Base-by-base conservation (phyloP, 164 flowering plant species). In the Tetracentron sinense region DNA sequence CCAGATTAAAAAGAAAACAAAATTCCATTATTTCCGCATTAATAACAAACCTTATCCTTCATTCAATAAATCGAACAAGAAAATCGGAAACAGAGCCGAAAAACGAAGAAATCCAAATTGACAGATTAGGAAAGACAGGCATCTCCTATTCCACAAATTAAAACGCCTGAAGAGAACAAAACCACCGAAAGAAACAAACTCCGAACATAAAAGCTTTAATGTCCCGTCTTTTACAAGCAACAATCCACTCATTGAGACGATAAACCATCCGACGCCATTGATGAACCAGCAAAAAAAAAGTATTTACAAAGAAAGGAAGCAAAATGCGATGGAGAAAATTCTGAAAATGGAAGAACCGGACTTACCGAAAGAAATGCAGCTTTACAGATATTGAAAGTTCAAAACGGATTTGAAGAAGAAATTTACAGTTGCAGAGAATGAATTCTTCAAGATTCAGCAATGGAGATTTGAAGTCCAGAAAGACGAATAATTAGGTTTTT, bases 321-420 rank as follows among this genome's bases (percentile, higher is more conserved):
- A 14, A n/a, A 3, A 28, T 11, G 30, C 17, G 27, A 54, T 26
- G 59, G 0, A 50, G 26, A 29, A 27, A 10, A n/a, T n/a, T n/a
- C n/a, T n/a, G n/a, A n/a, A n/a, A n/a, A n/a, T n/a, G n/a, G 11
- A 38, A 64, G 21, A 57, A 64, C 29, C 53, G 22, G 27, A 29
- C 68, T 48, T 46, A 64, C 68, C 68, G 46, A 61, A 27, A 56
- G 21, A 6, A 26, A 54, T 42, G 52, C 52, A 44, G 52, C 23
- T 52, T 22, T 11, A 0, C 11, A 54, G 54, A 30, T 29, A 46
- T 20, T 42, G 61, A 19, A 28, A 30, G 30, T 3, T 26, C 22
- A 22, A 47, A 44, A 42, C 21, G 48, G 54, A 64, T 64, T 59
- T 42, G 29, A 50, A 62, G 10, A 54, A 49, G 44, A 61, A 31